Percentiles rank a stretch among this genome's conserved stretches.
phyloP scores from a whole-genome alignment of 805 yeast genomes.

The Vanderwaltozyma verrucispora region DNA sequence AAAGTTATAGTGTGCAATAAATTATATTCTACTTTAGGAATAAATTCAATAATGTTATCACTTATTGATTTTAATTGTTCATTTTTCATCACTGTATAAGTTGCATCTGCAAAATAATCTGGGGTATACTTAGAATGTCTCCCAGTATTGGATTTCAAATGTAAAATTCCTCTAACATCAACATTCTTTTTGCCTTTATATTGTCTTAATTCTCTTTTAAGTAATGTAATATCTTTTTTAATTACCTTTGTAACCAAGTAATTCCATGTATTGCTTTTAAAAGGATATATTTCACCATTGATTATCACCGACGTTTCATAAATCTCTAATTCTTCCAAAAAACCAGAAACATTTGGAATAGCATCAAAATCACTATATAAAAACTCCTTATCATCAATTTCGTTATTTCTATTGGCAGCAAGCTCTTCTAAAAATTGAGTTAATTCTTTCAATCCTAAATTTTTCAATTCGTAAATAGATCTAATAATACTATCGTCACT shows the following conservation, averaged over 20 bases:
- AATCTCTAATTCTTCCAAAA: constrained; percentile 33
- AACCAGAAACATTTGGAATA: constrained; percentile 17
- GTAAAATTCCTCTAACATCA: constrained; percentile 25
- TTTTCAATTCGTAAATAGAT: constrained; percentile 19
- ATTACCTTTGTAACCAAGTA: constrained; percentile 42
- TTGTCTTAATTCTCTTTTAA: constrained; percentile 15
- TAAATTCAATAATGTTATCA: constrained; percentile 17
- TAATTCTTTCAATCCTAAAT: constrained; percentile 6
- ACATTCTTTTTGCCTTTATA: constrained; percentile 3
- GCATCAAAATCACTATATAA: constrained; percentile 3
- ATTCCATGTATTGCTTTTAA: constrained; percentile 45
- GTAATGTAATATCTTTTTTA: constrained; percentile 37
- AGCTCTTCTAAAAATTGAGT: constrained; percentile 14
- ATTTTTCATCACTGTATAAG: constrained; percentile 24
- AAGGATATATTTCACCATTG: constrained; percentile 59
- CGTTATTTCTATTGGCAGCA: constrained; percentile 5
- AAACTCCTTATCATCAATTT: neutral
- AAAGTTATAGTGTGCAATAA: constrained; percentile 38
- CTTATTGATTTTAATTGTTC: constrained; percentile 10
- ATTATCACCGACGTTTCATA: constrained; percentile 44
- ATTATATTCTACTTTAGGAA: constrained; percentile 13
- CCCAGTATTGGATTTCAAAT: constrained; percentile 20
- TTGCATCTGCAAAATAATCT: constrained; percentile 27
- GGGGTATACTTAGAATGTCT: constrained; percentile 48
- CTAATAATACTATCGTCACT: constrained; percentile 14